A percentile compares a stretch with the other conserved stretches of the same genome.
These are phyloP conservation scores for Phytophthora melonis DNA, from an alignment of 352 stramenopile species.

Conservation along the genomic window DNA sequence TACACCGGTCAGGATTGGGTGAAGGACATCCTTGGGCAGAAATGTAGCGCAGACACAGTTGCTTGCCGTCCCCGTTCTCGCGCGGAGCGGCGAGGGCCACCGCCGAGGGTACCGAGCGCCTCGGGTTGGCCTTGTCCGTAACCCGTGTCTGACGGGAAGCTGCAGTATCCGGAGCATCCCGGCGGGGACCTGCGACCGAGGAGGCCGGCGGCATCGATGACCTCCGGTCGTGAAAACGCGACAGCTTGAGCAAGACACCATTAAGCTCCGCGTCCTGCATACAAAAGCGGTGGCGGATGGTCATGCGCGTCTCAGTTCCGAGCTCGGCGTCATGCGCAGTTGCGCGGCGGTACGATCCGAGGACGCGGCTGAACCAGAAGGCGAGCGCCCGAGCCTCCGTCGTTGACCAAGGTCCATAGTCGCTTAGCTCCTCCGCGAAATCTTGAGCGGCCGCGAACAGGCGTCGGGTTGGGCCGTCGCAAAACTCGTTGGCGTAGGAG, in stretches of 20 bases:
- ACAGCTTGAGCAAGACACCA: neutral
- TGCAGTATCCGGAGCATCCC: neutral
- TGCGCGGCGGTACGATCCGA: too few relatives aligned
- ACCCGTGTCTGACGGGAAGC: neutral
- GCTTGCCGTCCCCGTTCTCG: neutral
- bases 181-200: too few relatives aligned
- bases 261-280: neutral
- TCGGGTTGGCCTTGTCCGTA: neutral
- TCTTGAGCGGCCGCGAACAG: too few relatives aligned
- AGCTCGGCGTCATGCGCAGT: too few relatives aligned
- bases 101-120: neutral
- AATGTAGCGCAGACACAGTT: neutral
- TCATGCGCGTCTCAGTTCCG: neutral
- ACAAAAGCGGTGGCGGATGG: neutral
- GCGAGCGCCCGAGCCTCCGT: too few relatives aligned
- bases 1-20: neutral
- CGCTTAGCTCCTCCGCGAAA: too few relatives aligned
- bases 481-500: too few relatives aligned
- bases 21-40: neutral
- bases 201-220: too few relatives aligned
- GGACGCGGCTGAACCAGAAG: too few relatives aligned
- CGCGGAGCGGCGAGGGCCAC: neutral
- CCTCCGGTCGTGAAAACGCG: too few relatives aligned
- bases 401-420: too few relatives aligned
- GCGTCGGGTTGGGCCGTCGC: too few relatives aligned